Evolutionary conservation across 164 flowering plant genomes (phyloP).

Genomic region (Hamamelis virginiana): DNA sequence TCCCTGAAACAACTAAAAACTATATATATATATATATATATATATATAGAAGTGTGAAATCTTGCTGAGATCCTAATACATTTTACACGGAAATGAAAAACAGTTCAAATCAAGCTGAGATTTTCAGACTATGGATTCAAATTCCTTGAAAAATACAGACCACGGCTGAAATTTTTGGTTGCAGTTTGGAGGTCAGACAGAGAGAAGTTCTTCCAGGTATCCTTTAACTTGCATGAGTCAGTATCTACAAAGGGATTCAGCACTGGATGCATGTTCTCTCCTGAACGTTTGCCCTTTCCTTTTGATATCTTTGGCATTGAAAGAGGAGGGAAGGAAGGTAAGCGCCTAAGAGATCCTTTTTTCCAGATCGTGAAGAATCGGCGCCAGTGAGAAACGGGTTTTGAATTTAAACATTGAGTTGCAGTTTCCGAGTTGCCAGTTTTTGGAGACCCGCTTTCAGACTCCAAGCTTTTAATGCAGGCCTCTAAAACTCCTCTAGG

Average conservation of each 20-base stretch:
- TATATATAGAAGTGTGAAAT: no score
- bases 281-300: conserved; percentile 23
- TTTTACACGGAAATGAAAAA: no score
- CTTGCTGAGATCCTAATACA: no score
- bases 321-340: conserved; percentile 35
- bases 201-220: conserved; percentile 40
- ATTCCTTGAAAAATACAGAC: conserved; percentile 20
- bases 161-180: conserved; percentile 42
- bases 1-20: no score
- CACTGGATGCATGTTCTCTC: conserved; percentile 13
- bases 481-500: conserved; percentile 51
- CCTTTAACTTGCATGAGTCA: conserved; percentile 26
- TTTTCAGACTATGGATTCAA: neutral
- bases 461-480: conserved; percentile 17
- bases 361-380: conserved; percentile 44
- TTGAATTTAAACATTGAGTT: conserved; percentile 9
- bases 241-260: neutral
- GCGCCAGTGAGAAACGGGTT: conserved; percentile 34
- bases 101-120: neutral
- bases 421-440: neutral
- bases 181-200: conserved; percentile 39
- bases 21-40: no score
- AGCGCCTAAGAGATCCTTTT: conserved; percentile 23
- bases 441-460: conserved; percentile 6
- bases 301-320: conserved; percentile 24